phyloP scores from a whole-genome alignment of 768 basidiomycete species.

The Russula lepida region DNA sequence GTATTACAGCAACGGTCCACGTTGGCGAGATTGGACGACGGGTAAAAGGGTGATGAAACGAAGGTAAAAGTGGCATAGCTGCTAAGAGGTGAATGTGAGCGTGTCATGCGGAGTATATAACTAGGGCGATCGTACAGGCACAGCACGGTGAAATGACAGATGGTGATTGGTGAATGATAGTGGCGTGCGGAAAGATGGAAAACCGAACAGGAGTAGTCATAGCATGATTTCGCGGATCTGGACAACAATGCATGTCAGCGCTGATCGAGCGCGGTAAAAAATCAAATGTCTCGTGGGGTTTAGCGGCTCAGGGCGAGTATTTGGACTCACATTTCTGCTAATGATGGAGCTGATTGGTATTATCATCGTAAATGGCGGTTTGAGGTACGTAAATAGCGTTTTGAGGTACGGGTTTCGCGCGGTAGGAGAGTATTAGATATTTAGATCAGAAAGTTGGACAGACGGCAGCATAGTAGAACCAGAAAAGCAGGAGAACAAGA shows the following conservation, averaged over 20 bases:
- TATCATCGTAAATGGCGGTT: conserved; percentile 15
- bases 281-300: conserved; percentile 1
- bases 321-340: conserved; percentile 56
- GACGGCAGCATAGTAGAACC: conserved; percentile 16
- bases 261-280: background rate
- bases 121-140: background rate
- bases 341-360: conserved; percentile 45
- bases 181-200: background rate
- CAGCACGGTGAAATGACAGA: background rate
- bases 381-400: conserved; percentile 16
- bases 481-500: conserved; percentile 12
- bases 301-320: conserved; percentile 1
- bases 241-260: conserved; percentile 11
- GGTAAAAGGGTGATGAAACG: background rate
- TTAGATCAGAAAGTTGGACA: conserved; percentile 26
- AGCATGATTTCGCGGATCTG: conserved; percentile 49
- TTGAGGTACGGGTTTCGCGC: conserved; percentile 21
- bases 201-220: conserved; percentile 23
- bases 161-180: background rate
- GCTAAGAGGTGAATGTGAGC: background rate
- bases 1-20: background rate
- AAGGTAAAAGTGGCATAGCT: background rate
- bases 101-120: background rate
- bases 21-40: background rate
- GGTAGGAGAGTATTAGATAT: conserved; percentile 23